phyloP scores from a whole-genome alignment of 2,329 filamentous ascomycete species.

The Massarina eburnea region DNA sequence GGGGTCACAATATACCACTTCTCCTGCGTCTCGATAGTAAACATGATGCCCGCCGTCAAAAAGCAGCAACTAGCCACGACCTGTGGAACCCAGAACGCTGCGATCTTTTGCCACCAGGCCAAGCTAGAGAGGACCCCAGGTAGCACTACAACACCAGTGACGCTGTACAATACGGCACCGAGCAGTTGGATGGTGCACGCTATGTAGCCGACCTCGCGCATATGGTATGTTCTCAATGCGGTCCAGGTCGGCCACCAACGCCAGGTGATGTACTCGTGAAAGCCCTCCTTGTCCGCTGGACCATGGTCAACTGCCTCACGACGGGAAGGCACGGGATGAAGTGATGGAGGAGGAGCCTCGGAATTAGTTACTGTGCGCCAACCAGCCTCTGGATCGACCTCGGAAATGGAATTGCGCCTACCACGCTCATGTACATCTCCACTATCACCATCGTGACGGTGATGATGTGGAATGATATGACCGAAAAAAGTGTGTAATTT shows the following conservation, averaged over 20 bases:
- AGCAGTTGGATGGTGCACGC: slow-evolving; percentile 3
- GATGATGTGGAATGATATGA: too few species aligned
- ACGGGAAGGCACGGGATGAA: too few species aligned
- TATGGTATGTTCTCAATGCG: slow-evolving; percentile 2
- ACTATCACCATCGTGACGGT: too few species aligned
- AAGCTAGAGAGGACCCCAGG: slow-evolving; percentile 2
- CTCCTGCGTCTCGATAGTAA: slow-evolving; percentile 3
- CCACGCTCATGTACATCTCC: too few species aligned
- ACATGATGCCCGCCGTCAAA: not conserved
- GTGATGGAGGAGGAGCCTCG: too few species aligned
- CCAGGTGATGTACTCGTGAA: slow-evolving; percentile 4
- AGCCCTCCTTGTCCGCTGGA: not conserved
- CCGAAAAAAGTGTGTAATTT: too few species aligned
- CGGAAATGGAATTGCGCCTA: too few species aligned
- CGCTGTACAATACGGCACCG: slow-evolving; percentile 1
- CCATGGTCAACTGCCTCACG: too few species aligned
- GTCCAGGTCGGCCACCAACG: slow-evolving; percentile 1
- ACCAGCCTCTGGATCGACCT: too few species aligned
- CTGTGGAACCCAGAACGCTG: slow-evolving; percentile 3
- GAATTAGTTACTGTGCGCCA: too few species aligned
- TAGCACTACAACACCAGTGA: slow-evolving; percentile 1
- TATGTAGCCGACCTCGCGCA: slow-evolving; percentile 1
- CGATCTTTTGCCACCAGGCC: slow-evolving; percentile 5
- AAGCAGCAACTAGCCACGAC: slow-evolving; percentile 3
- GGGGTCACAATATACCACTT: slow-evolving; percentile 1